Percentiles rank a stretch among this genome's conserved stretches.
Conservation (phyloP, 768 basidiomycete genomes). For the Leccinellum albellum region DNA sequence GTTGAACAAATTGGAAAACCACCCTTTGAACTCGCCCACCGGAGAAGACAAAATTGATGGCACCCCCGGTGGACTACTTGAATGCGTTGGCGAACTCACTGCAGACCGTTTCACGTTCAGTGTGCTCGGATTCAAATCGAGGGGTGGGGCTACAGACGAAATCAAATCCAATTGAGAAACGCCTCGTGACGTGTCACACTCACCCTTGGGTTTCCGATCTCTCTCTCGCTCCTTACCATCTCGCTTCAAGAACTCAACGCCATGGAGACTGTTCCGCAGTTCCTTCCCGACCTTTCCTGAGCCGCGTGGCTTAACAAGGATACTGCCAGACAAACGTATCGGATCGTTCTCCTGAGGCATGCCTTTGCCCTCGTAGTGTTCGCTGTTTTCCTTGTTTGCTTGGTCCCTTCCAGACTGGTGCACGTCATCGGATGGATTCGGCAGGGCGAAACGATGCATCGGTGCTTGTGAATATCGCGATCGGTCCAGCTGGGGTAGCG, state of each 20-base stretch:
- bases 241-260: constrained; percentile 27
- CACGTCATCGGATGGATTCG: constrained; percentile 14
- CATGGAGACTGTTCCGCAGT: constrained; percentile 47
- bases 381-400: constrained; percentile 40
- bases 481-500: constrained; percentile 17
- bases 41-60: constrained; percentile 57
- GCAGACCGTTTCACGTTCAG: constrained; percentile 46
- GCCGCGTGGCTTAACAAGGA: constrained; percentile 29
- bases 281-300: constrained; percentile 41
- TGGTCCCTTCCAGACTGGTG: constrained; percentile 9
- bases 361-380: constrained; percentile 12
- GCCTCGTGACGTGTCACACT: constrained; percentile 5
- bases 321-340: constrained; percentile 24
- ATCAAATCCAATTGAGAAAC: neutral
- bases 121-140: constrained; percentile 45
- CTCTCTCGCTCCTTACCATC: constrained; percentile 46
- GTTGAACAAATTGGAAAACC: constrained; percentile 95
- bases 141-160: constrained; percentile 44
- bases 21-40: constrained; percentile 81
- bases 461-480: constrained; percentile 13
- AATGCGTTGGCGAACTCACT: constrained; percentile 47
- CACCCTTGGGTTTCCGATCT: constrained; percentile 53
- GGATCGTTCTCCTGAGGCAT: constrained; percentile 17
- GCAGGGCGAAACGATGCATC: constrained; percentile 7
- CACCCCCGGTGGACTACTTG: constrained; percentile 34